Percentiles rank a stretch among this genome's conserved stretches.
These are phyloP conservation scores for Saccharomyces jurei DNA, from an alignment of 805 yeast genomes.

Conservation along the genomic window DNA sequence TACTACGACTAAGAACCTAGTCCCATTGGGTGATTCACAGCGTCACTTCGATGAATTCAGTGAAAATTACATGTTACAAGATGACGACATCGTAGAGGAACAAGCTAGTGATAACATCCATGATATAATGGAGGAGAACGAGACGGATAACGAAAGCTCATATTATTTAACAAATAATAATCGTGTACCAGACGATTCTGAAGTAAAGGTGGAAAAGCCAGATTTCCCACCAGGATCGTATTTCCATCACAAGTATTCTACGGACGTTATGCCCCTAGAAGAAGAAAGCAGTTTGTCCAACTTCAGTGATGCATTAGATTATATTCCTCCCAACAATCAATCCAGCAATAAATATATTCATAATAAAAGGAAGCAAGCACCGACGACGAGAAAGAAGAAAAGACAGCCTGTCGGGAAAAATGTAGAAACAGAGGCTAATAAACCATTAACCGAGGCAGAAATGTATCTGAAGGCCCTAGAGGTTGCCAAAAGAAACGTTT, in stretches of 20 bases:
- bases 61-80: constrained; percentile 16
- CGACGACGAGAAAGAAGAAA: constrained; percentile 1
- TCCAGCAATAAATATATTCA: neutral
- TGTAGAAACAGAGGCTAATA: constrained; percentile 2
- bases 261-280: constrained; percentile 12
- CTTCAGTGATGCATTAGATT: constrained; percentile 25
- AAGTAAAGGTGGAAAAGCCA: neutral
- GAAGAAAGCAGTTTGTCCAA: constrained; percentile 20
- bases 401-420: constrained; percentile 1
- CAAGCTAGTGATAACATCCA: neutral
- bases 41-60: constrained; percentile 27
- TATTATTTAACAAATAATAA: constrained; percentile 7
- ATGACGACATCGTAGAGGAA: constrained; percentile 8
- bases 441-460: constrained; percentile 33
- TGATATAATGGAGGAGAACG: constrained; percentile 16
- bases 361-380: neutral
- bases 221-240: neutral
- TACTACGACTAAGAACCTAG: constrained; percentile 30
- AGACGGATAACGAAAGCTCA: constrained; percentile 17
- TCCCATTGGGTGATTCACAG: constrained; percentile 18
- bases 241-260: constrained; percentile 9
- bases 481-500: constrained; percentile 49
- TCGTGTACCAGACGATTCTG: constrained; percentile 1
- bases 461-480: constrained; percentile 48
- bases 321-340: constrained; percentile 6